Percentiles rank a stretch among this genome's conserved stretches.
Conservation (phyloP, 2,329 filamentous ascomycete species). For the Fusarium subglutinans region DNA sequence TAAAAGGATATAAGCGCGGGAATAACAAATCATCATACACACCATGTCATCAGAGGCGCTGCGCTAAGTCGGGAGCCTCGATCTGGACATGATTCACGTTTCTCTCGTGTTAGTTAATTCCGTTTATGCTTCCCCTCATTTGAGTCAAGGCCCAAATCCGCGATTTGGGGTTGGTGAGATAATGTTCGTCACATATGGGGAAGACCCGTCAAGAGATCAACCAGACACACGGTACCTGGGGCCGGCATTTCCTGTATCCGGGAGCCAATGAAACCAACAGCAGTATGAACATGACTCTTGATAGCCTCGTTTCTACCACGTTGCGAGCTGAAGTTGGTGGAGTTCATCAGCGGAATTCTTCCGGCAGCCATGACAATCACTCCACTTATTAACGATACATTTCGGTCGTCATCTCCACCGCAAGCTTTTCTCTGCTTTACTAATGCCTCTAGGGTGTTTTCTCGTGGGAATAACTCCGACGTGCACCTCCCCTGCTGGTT, state of each 20-base stretch:
- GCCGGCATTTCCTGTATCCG: constrained; percentile 19
- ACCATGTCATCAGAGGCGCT: constrained; percentile 21
- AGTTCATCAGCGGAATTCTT: constrained; percentile 18
- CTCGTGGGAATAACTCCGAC: constrained; percentile 10
- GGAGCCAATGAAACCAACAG: constrained; percentile 13
- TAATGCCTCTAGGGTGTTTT: constrained; percentile 7
- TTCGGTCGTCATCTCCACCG: constrained; percentile 22
- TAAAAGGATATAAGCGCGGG: constrained; percentile 14
- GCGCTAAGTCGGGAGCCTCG: neutral
- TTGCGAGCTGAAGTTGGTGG: constrained; percentile 3
- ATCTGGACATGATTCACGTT: constrained; percentile 1
- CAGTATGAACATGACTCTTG: constrained; percentile 12
- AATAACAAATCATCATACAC: constrained; percentile 26
- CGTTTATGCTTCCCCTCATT: constrained; percentile 37
- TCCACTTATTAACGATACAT: constrained; percentile 24
- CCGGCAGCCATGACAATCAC: constrained; percentile 5
- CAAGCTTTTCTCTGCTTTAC: constrained; percentile 3
- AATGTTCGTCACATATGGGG: constrained; percentile 12
- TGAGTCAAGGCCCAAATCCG: neutral
- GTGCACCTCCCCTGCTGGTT: neutral
- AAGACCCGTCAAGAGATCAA: constrained; percentile 21
- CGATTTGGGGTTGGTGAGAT: constrained; percentile 20
- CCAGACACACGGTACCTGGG: constrained; percentile 8
- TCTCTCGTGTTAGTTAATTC: neutral
- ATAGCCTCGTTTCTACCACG: constrained; percentile 7